Conservation (phyloP, 2,329 filamentous ascomycete genomes). For the Boeremia exigua region DNA sequence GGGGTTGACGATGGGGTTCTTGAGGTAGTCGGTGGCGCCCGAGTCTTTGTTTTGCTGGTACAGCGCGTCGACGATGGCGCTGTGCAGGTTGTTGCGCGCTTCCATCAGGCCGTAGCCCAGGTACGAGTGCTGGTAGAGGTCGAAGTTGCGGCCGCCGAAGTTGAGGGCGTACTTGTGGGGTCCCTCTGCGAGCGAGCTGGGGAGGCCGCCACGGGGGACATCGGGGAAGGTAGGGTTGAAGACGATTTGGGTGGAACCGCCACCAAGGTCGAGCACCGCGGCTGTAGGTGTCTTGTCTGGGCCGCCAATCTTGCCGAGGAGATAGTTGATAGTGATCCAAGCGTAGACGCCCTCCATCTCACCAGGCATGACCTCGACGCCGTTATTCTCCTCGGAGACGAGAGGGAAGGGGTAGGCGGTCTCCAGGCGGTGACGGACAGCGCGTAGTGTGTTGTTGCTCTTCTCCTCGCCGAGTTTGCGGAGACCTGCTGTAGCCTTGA, state of each 20-base stretch:
- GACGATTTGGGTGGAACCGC: slow-evolving; percentile 97
- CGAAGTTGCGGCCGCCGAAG: slow-evolving; percentile 89
- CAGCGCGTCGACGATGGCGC: slow-evolving; percentile 73
- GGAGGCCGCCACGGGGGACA: slow-evolving; percentile 76
- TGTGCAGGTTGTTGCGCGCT: slow-evolving; percentile 85
- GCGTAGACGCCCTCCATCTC: slow-evolving; percentile 97
- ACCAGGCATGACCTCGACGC: slow-evolving; percentile 96
- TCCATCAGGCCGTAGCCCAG: slow-evolving; percentile 96
- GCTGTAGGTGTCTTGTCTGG: slow-evolving; percentile 90
- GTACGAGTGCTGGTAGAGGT: slow-evolving; percentile 97
- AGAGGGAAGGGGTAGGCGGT: slow-evolving; percentile 93
- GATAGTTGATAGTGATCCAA: slow-evolving; percentile 99
- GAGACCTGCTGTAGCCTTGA: slow-evolving; percentile 95
- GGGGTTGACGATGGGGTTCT: slow-evolving; percentile 76
- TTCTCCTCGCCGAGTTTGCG: slow-evolving; percentile 82
- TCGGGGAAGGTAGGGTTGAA: slow-evolving; percentile 93
- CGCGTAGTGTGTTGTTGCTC: slow-evolving; percentile 81
- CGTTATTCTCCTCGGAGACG: slow-evolving; percentile 80
- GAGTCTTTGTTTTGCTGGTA: slow-evolving; percentile 63
- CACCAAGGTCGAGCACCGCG: slow-evolving; percentile 93
- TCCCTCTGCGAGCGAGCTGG: slow-evolving; percentile 81
- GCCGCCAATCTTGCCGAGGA: slow-evolving; percentile 94
- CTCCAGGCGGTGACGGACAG: slow-evolving; percentile 84
- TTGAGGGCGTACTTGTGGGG: slow-evolving; percentile 94
- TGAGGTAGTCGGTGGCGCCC: slow-evolving; percentile 67